Conservation (phyloP, 805 yeast genomes). For the Spathaspora girioi region DNA sequence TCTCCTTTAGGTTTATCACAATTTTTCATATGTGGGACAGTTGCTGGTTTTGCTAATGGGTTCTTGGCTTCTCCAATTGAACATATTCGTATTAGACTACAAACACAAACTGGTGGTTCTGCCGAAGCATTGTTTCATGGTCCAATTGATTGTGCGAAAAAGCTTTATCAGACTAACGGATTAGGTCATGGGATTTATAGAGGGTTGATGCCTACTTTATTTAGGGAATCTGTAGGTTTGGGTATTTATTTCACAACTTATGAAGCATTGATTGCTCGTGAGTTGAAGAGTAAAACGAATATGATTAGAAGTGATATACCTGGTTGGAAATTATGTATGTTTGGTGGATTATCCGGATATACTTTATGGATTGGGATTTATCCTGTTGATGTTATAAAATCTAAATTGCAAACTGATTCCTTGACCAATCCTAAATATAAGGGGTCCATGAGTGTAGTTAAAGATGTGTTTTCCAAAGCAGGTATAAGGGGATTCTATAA, state of each 20-base stretch:
- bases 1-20: conserved; percentile 53
- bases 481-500: conserved; percentile 81
- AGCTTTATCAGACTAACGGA: conserved; percentile 55
- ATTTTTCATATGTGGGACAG: conserved; percentile 78
- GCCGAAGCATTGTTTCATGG: conserved; percentile 49
- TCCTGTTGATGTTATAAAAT: conserved; percentile 89
- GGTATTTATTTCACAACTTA: conserved; percentile 88
- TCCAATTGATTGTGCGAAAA: conserved; percentile 66
- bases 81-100: conserved; percentile 89
- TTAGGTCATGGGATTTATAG: conserved; percentile 58
- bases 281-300: conserved; percentile 41
- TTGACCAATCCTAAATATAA: conserved; percentile 57
- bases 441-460: conserved; percentile 57
- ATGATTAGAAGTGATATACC: conserved; percentile 70
- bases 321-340: conserved; percentile 79
- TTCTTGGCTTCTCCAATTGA: conserved; percentile 91
- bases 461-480: conserved; percentile 46
- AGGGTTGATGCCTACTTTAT: conserved; percentile 78
- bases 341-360: conserved; percentile 90
- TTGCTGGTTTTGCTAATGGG: conserved; percentile 91
- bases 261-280: conserved; percentile 78
- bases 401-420: conserved; percentile 71
- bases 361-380: conserved; percentile 81
- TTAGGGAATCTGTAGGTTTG: conserved; percentile 84
- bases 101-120: conserved; percentile 69